Percentiles rank a stretch among this genome's conserved stretches.
phyloP scores from a whole-genome alignment of 2,329 filamentous ascomycete genomes.

The Bimuria novae-zelandiae region DNA sequence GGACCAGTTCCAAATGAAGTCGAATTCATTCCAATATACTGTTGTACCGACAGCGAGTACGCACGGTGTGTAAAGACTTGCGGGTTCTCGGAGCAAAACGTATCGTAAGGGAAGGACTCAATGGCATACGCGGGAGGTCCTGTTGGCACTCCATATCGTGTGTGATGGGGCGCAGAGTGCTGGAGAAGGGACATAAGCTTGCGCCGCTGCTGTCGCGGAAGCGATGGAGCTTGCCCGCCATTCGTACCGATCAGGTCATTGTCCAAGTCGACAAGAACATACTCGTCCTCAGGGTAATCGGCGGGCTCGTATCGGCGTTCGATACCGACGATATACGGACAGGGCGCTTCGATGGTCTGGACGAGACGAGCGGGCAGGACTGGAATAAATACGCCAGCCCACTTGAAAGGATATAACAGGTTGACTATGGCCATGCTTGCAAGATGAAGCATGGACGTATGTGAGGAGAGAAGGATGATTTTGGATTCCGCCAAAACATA shows the following conservation, averaged over 20 bases:
- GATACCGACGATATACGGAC: constrained; percentile 95
- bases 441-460: constrained; percentile 94
- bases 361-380: constrained; percentile 85
- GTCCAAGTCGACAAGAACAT: constrained; percentile 92
- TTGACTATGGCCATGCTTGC: constrained; percentile 85
- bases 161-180: constrained; percentile 85
- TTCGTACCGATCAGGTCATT: constrained; percentile 88
- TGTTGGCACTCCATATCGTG: constrained; percentile 81
- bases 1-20: constrained; percentile 78
- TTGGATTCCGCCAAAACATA: constrained; percentile 91
- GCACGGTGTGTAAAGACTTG: constrained; percentile 77
- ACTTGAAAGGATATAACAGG: constrained; percentile 86
- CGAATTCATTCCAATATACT: constrained; percentile 88
- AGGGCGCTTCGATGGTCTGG: constrained; percentile 90
- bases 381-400: constrained; percentile 93
- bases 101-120: constrained; percentile 88
- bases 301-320: constrained; percentile 88
- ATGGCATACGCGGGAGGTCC: constrained; percentile 91
- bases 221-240: constrained; percentile 69
- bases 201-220: constrained; percentile 86
- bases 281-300: constrained; percentile 91
- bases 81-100: constrained; percentile 85
- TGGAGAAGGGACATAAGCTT: constrained; percentile 90
- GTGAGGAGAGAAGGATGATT: constrained; percentile 94
- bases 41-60: constrained; percentile 73